A percentile compares a stretch with the other conserved stretches of the same genome.
Evolutionary conservation across 257 asterid species (phyloP).

Genomic region (Penstemon newberryi): DNA sequence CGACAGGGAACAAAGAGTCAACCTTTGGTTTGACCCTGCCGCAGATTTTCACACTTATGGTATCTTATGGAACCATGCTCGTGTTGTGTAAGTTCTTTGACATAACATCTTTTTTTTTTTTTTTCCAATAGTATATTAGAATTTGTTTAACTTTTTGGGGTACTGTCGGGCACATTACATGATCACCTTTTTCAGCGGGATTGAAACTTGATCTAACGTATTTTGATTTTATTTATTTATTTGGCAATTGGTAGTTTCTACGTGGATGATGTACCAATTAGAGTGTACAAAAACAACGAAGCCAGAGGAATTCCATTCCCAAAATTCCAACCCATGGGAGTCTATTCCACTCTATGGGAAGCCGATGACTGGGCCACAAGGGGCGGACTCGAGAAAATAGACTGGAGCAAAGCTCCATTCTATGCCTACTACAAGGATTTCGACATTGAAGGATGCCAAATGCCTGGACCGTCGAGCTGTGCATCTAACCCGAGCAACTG

Average conservation of each 20-base stretch:
- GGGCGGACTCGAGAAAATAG: conserved; percentile 80
- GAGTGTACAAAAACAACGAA: conserved; percentile 83
- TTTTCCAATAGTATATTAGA: no score
- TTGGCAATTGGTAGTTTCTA: conserved; percentile 24
- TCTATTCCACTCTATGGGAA: conserved; percentile 85
- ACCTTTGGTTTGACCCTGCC: conserved; percentile 91
- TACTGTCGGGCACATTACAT: no score
- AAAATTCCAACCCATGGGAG: conserved; percentile 67
- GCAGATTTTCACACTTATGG: conserved; percentile 63
- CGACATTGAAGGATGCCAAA: conserved; percentile 79
- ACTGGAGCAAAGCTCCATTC: conserved; percentile 89
- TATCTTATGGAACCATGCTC: conserved; percentile 65
- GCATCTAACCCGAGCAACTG: conserved; percentile 56
- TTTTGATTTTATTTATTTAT: no score
- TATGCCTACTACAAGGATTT: conserved; percentile 80
- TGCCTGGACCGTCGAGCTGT: conserved; percentile 69
- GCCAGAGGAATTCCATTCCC: conserved; percentile 74
- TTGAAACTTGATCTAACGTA: no score
- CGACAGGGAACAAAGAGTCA: conserved; percentile 72
- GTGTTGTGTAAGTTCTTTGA: conserved; percentile 51
- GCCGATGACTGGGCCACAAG: conserved; percentile 97
- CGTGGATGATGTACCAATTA: conserved; percentile 69
- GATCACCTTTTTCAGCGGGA: no score
- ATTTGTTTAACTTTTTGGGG: no score
- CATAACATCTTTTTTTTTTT: no score